phyloP scores from a whole-genome alignment of 176 grass and related monocot species.

The Oryza brachyantha region DNA sequence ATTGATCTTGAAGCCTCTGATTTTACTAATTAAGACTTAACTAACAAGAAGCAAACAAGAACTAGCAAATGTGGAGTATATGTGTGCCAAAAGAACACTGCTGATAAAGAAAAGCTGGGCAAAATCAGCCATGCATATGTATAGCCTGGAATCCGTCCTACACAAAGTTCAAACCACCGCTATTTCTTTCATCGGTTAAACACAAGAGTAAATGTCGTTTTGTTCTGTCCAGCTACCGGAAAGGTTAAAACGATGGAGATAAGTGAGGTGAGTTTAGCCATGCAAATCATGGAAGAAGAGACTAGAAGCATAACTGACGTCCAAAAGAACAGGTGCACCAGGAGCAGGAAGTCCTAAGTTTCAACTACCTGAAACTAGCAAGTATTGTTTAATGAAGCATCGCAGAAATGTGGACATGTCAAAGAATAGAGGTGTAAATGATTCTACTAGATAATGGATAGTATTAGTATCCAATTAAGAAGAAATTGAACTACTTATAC shows the following conservation, averaged over 20 bases:
- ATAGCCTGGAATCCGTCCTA: background rate
- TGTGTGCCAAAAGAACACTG: background rate
- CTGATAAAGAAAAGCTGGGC: slow-evolving; percentile 11
- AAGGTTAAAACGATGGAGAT: slow-evolving; percentile 21
- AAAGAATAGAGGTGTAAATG: background rate
- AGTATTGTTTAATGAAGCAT: background rate
- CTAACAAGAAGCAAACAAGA: background rate
- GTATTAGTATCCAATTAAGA: background rate
- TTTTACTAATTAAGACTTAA: background rate
- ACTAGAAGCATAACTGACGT: slow-evolving; percentile 19
- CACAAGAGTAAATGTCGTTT: background rate
- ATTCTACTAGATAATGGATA: background rate
- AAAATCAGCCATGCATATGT: background rate
- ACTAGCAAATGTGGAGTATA: slow-evolving; percentile 1
- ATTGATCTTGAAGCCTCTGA: background rate
- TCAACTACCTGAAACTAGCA: slow-evolving; percentile 13
- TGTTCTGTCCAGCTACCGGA: background rate
- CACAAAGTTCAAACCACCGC: slow-evolving; percentile 19
- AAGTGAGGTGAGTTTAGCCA: slow-evolving; percentile 23
- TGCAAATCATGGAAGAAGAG: slow-evolving; percentile 14
- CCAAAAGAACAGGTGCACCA: background rate
- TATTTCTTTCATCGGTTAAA: slow-evolving; percentile 27
- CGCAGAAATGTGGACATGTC: background rate
- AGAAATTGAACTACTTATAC: background rate
- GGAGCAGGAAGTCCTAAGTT: slow-evolving; percentile 9